Evolutionary conservation across 2,329 filamentous ascomycete genomes (phyloP), one percentile per base, ranked within the genome.

Genomic region (Fusarium neocosmosporiellum): DNA sequence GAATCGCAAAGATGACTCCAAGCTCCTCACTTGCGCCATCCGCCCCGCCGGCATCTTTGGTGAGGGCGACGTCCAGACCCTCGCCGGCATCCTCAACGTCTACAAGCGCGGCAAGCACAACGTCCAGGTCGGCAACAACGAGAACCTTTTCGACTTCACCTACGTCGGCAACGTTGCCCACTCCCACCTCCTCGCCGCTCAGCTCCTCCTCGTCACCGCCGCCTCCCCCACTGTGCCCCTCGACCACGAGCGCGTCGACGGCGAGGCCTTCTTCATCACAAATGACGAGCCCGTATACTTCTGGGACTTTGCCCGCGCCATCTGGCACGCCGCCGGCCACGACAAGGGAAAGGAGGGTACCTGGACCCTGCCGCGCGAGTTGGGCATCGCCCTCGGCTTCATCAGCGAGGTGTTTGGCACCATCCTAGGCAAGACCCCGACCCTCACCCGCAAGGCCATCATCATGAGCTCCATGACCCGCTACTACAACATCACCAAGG

Each of bases 21-120:
- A 85, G 48, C 90, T 97, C 81, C 86, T 94, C 11, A 97, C 95
- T n/a, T 89, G 89, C 78, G 88, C 95, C 33, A 88, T 98, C 72
- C 93, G 96, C 18, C 94, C 95, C 8, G 93, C 94, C 14, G 94
- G 94, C 74, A 97, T 98, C 81, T 94, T 98, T 79, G 96, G 96
- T 77, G 94, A 96, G 79, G 94, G 94, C 77, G 96, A 99, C 84
- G 89, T 90, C 61, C 92, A 95, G 79, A 83, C 92, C 16, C 90
- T 96, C 36, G 89, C 91, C 71, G 90, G 92, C 75, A 88, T 98
- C 71, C 86, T 97, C 78, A 88, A 91, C 70, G 90, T 93, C 76
- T 93, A 92, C 80, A 86, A 87, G 67, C 87, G 89, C 70, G 87
- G 89, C 77, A 91, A 93, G 72, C 92, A 94, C 39, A 89, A 89